Evolutionary conservation across 1,284 basidiomycete genomes (phyloP), one percentile per base, ranked within the genome.

Genomic region (Coniferiporia weirii): DNA sequence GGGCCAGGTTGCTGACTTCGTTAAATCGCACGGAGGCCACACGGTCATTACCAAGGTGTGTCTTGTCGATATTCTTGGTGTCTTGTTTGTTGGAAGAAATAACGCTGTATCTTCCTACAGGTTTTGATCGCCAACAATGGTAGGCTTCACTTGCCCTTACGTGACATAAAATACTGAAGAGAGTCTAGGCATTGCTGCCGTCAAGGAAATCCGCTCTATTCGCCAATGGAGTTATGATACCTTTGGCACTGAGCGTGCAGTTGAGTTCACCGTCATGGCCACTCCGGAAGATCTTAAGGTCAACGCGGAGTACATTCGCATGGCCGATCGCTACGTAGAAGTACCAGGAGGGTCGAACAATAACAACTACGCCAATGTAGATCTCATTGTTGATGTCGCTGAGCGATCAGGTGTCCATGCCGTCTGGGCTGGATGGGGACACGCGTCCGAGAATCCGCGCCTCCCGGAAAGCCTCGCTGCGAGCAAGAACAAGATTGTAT

Each of bases 151-250:
- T 27, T 27, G 27, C 5, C 27, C 5, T 27, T 27, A 27, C 27
- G 27, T 27, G 27, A 27, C 27, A 27, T 27, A 27, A 27, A 27
- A 3, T 27, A 27, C 27, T 62, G 64, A 69, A 49, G 68, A 12
- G 10, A 54, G 47, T 56, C 56, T 65, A 89, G 93, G 93, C 83
- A 99, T 99, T 70, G 97, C 95, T 54, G 97, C 96, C 60, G 97
- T 99, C 56, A 99, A 99, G 75, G 96, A 99, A 76, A 99, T 99
- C 69, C 88, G 97, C 58, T 99, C 97, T 52, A 91, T 99, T 68
- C 85, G 97, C 64, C 96, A 98, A 85, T 99, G 97, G 97, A 95
- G 93, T 66, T 99, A 99, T 78, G 97, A 99, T 77, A 97, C 95
- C 0, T 99, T 99, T 74, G 97, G 97, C 62, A 87, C 87, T 57